phyloP scores from a whole-genome alignment of 1,139 yeast species.

The Debaryomyces sp. region DNA sequence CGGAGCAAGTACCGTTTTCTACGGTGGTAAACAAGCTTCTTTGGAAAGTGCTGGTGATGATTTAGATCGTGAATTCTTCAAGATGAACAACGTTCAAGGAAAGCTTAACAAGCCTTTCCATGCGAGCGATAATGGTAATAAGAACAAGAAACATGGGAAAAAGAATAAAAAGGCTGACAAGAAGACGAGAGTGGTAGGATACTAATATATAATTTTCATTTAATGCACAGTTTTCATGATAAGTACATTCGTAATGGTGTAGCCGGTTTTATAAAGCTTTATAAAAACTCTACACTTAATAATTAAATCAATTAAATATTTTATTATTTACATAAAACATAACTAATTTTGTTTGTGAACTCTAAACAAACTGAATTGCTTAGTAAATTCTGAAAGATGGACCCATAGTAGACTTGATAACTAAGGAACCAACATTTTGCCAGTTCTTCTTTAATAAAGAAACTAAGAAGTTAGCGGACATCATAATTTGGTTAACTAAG shows the following conservation, averaged over 20 bases:
- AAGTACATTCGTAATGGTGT: not conserved
- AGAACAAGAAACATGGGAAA: conserved; percentile 75
- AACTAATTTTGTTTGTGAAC: conserved; percentile 3
- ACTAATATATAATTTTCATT: conserved; percentile 19
- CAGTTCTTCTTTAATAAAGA: conserved; percentile 99
- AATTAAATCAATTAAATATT: conserved; percentile 6
- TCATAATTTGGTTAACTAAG: conserved; percentile 96
- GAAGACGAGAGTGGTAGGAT: conserved; percentile 46
- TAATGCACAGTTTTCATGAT: not conserved
- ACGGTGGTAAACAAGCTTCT: conserved; percentile 84
- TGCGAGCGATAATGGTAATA: conserved; percentile 18
- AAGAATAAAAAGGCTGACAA: conserved; percentile 69
- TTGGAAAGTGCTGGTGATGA: conserved; percentile 77
- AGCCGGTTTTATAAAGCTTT: not conserved
- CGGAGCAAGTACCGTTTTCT: conserved; percentile 51
- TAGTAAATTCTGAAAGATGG: conserved; percentile 99
- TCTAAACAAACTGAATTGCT: conserved; percentile 23
- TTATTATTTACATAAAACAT: conserved; percentile 6
- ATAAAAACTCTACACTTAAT: not conserved
- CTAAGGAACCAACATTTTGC: conserved; percentile 99
- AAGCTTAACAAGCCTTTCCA: conserved; percentile 75
- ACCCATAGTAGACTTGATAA: conserved; percentile 99
- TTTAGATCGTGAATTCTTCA: conserved; percentile 82
- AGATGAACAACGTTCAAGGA: conserved; percentile 65
- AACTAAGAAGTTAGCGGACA: conserved; percentile 99